These are phyloP conservation scores for Cutaneotrichosporon sp. DNA, from an alignment of 1,284 basidiomycete species.

Conservation along the genomic window DNA sequence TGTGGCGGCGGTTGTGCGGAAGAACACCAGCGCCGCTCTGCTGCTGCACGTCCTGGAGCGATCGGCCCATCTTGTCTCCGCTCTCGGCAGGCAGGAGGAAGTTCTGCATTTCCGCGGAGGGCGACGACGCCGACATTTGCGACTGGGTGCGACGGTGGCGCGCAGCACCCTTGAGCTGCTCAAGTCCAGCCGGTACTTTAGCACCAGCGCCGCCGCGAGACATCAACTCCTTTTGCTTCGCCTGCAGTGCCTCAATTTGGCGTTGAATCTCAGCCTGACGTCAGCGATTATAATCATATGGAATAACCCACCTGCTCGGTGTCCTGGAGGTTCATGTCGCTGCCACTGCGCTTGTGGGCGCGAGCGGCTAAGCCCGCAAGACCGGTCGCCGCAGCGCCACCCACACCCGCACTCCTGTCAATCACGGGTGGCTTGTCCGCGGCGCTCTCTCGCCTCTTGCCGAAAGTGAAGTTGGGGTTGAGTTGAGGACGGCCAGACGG, in stretches of 20 bases:
- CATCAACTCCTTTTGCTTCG: constrained; percentile 79
- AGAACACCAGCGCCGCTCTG: constrained; percentile 22
- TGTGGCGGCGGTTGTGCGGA: constrained; percentile 80
- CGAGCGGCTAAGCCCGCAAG: constrained; percentile 47
- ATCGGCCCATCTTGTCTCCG: constrained; percentile 15
- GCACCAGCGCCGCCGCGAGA: constrained; percentile 65
- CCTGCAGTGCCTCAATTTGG: constrained; percentile 85
- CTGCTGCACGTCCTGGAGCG: constrained; percentile 25
- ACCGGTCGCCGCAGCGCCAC: constrained; percentile 40
- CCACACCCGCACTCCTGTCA: constrained; percentile 38
- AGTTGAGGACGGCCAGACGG: constrained; percentile 80
- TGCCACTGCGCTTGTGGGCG: constrained; percentile 53
- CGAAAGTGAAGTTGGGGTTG: constrained; percentile 83
- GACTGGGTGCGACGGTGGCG: constrained; percentile 86
- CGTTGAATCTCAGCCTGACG: constrained; percentile 75
- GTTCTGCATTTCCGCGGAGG: constrained; percentile 2
- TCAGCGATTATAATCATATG: constrained; percentile 4
- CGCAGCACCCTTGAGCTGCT: constrained; percentile 37
- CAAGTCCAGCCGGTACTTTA: constrained; percentile 63
- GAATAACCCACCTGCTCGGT: constrained; percentile 68
- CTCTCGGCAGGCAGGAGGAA: constrained; percentile 9
- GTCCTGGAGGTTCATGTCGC: constrained; percentile 65
- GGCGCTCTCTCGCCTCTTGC: constrained; percentile 50
- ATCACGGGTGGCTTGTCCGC: constrained; percentile 17
- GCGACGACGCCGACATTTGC: constrained; percentile 47